A percentile compares a stretch with the other conserved stretches of the same genome.
These are phyloP conservation scores for Saksenaea oblongispora DNA, from an alignment of 371 early-diverging fungal genomes.

Conservation along the genomic window DNA sequence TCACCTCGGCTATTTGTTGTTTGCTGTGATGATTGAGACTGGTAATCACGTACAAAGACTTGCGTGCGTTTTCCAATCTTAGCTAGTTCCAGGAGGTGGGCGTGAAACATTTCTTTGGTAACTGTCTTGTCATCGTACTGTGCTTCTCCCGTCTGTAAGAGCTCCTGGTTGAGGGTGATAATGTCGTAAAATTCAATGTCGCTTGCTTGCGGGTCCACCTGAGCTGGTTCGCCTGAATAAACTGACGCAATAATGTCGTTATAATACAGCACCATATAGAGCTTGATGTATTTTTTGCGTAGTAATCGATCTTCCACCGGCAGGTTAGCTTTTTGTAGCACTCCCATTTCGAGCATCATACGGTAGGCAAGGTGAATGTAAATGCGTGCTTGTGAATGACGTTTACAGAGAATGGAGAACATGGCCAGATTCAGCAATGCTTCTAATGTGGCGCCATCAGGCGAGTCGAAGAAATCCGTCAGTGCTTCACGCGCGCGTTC, in stretches of 20 bases:
- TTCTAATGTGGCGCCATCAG: constrained; percentile 32
- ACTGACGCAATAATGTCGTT: constrained; percentile 21
- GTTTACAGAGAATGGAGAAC: constrained; percentile 32
- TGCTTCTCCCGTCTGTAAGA: constrained; percentile 7
- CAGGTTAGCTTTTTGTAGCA: constrained; percentile 14
- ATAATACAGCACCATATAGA: constrained; percentile 29
- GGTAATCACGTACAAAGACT: constrained; percentile 1
- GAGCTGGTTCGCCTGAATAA: constrained; percentile 19
- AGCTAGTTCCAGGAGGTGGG: constrained; percentile 9
- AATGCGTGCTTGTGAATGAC: constrained; percentile 31
- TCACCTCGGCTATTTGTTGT: not conserved
- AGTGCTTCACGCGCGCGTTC: constrained; percentile 32
- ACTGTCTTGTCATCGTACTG: constrained; percentile 15
- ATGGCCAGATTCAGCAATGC: constrained; percentile 29
- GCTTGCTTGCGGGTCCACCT: constrained; percentile 20
- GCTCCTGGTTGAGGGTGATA: constrained; percentile 16
- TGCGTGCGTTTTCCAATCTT: constrained; percentile 15
- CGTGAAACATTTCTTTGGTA: constrained; percentile 18
- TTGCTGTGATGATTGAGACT: not conserved
- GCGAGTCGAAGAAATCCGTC: constrained; percentile 38
- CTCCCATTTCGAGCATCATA: constrained; percentile 22
- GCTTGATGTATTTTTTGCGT: constrained; percentile 24
- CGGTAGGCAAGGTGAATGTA: constrained; percentile 32
- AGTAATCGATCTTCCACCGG: constrained; percentile 15
- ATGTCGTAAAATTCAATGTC: constrained; percentile 36